Base-by-base conservation (phyloP, 2,329 filamentous ascomycete genomes). In the Spiromastix sp. region DNA sequence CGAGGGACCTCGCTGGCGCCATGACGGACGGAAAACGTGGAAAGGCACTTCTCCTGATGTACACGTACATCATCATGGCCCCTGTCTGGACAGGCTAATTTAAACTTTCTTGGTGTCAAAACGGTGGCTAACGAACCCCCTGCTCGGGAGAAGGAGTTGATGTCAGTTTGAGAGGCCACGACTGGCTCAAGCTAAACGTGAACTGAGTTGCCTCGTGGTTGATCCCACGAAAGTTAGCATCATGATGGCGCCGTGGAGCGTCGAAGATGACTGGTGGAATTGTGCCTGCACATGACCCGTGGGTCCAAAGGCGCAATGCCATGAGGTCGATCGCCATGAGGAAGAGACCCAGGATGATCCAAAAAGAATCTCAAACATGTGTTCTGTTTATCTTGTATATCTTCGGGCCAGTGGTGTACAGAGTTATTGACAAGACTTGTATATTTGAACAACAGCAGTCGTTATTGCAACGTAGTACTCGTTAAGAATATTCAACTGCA, bases 131-230 rank as follows among this genome's bases (percentile, higher is more conserved):
- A 11, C 16, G 16, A 9, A 13, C 17, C 28, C 15, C 11, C 17
- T 16, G 11, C 10, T 9, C 30, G 19, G n/a, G 11, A n/a, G 5
- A 18, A 12, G 16, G 11, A 18, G 32, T 21, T 9, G 19, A 18
- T 36, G 11, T 19, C 21, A 10, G n/a, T 30, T 19, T 24, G 34
- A 13, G 17, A 19, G 10, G 22, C n/a, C 21, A 13, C 27, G 21
- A n/a, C n/a, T n/a, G n/a, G n/a, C n/a, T n/a, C n/a, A n/a, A n/a
- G n/a, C n/a, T n/a, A n/a, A 7, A 24, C 12, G 33, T 28, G 30
- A n/a, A 25, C 30, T 36, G 22, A 36, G 34, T 6, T 36, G 19
- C 34, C 34, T 36, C 34, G 34, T 36, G 34, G 34, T 35, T 22
- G 33, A 15, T 25, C 17, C 20, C 6, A 5, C 7, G 25, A 15